Percentiles rank a stretch among this genome's conserved stretches.
Conservation (phyloP, 345 rosid species). For the Pseudoturritis turrita region DNA sequence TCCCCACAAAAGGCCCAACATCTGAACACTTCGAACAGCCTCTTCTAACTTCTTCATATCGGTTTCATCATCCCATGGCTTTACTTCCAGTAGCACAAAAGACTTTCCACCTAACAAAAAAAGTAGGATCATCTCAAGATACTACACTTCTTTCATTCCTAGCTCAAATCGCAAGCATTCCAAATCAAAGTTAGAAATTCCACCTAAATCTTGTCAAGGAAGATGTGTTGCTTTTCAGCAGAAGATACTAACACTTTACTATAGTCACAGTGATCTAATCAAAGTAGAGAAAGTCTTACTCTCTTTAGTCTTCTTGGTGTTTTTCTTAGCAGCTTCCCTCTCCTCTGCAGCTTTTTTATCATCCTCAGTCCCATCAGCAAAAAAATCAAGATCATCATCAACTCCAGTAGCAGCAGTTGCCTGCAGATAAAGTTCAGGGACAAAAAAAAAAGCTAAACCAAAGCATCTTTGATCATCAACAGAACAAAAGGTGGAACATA, state of each 20-base stretch:
- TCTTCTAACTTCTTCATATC: constrained; percentile 96
- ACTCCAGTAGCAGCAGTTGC: constrained; percentile 7
- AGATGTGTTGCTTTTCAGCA: too few relatives aligned
- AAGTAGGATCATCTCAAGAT: background rate
- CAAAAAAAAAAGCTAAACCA: background rate
- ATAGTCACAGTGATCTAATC: background rate
- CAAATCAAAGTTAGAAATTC: background rate
- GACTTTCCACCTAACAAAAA: constrained; percentile 69
- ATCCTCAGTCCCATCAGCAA: constrained; percentile 89
- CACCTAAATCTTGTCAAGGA: too few relatives aligned
- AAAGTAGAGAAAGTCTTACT: constrained; percentile 33
- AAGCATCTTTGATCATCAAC: background rate
- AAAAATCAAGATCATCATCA: constrained; percentile 80
- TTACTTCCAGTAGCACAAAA: constrained; percentile 77
- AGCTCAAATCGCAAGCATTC: background rate
- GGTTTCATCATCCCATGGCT: constrained; percentile 99
- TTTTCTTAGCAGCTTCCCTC: constrained; percentile 67
- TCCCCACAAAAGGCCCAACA: constrained; percentile 91
- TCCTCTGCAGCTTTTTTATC: constrained; percentile 85
- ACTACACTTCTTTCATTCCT: background rate
- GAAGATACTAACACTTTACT: background rate
- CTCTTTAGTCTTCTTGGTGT: constrained; percentile 58
- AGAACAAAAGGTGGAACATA: background rate
- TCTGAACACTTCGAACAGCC: constrained; percentile 62
- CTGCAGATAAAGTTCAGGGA: background rate